Conservation (phyloP, 2,329 filamentous ascomycete genomes). For the Alternaria conjuncta region DNA sequence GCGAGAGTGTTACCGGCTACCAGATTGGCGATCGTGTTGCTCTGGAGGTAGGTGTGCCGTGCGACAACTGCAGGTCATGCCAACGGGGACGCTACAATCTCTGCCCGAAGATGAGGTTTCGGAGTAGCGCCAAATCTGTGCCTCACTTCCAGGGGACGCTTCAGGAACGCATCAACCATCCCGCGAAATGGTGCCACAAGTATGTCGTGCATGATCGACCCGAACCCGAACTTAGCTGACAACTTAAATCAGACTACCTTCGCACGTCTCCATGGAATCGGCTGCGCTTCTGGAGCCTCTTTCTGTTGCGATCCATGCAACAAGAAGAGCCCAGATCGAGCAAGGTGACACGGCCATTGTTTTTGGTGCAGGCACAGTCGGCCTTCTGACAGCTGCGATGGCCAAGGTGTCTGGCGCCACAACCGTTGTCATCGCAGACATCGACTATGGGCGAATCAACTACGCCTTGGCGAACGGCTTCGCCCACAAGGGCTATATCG, state of each 20-base stretch:
- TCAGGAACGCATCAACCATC: slow-evolving; percentile 53
- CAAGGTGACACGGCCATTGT: slow-evolving; percentile 81
- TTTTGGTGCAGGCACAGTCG: slow-evolving; percentile 78
- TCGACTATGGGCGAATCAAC: slow-evolving; percentile 49
- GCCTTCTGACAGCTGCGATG: slow-evolving; percentile 50
- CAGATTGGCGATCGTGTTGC: slow-evolving; percentile 51
- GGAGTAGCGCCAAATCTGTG: slow-evolving; percentile 52
- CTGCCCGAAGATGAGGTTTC: slow-evolving; percentile 51
- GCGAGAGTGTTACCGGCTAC: slow-evolving; percentile 46
- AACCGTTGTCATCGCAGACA: slow-evolving; percentile 50
- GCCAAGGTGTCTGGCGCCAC: slow-evolving; percentile 51
- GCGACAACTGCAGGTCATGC: slow-evolving; percentile 51
- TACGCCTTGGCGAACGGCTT: slow-evolving; percentile 50
- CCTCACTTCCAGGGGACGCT: slow-evolving; percentile 54
- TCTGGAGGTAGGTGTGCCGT: slow-evolving; percentile 51
- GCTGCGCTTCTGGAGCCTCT: slow-evolving; percentile 64
- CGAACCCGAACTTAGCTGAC: slow-evolving; percentile 35
- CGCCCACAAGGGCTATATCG: slow-evolving; percentile 48
- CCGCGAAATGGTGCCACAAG: slow-evolving; percentile 54
- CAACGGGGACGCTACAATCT: slow-evolving; percentile 52
- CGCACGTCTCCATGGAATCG: slow-evolving; percentile 49
- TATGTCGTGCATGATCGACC: slow-evolving; percentile 45
- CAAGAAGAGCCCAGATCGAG: slow-evolving; percentile 72
- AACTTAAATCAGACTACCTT: slow-evolving; percentile 46
- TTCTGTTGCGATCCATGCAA: slow-evolving; percentile 84